Conservation (phyloP, 345 rosid genomes). For the Excoecaria cochinchinensis region DNA sequence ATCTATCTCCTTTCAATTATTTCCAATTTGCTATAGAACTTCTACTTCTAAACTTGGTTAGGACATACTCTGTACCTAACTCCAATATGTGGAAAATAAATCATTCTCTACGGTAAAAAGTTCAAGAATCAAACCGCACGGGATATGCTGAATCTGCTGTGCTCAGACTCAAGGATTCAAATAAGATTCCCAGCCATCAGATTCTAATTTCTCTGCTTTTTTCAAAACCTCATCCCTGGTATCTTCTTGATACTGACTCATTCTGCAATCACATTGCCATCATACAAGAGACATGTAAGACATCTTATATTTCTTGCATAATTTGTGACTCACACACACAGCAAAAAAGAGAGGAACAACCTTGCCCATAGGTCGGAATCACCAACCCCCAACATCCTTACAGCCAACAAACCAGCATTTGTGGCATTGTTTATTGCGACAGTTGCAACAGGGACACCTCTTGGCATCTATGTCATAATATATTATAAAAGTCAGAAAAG, state of each 20-base stretch:
- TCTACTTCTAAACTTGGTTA: not conserved
- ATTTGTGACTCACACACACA: not conserved
- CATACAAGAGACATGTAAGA: not conserved
- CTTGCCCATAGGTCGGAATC: conserved; percentile 61
- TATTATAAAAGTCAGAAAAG: not conserved
- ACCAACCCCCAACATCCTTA: conserved; percentile 69
- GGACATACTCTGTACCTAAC: not conserved
- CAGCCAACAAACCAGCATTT: conserved; percentile 80
- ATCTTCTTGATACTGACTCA: conserved; percentile 90
- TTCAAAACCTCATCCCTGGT: conserved; percentile 61
- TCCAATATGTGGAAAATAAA: not conserved
- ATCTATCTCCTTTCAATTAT: not conserved
- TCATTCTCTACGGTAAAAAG: not conserved
- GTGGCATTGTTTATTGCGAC: conserved; percentile 89
- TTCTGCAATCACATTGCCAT: conserved; percentile 42
- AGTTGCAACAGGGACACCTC: conserved; percentile 94
- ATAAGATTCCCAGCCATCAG: conserved; percentile 76
- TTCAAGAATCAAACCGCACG: not conserved
- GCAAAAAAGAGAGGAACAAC: conserved; percentile 14
- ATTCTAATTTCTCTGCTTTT: conserved; percentile 69
- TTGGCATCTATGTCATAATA: conserved; percentile 66
- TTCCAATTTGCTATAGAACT: not conserved
- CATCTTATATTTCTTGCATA: not conserved
- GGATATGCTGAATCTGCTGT: not conserved
- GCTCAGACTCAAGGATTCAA: conserved; percentile 15